phyloP scores from a whole-genome alignment of 1,139 yeast species.

The Kurtzmaniella quercitrusa region DNA sequence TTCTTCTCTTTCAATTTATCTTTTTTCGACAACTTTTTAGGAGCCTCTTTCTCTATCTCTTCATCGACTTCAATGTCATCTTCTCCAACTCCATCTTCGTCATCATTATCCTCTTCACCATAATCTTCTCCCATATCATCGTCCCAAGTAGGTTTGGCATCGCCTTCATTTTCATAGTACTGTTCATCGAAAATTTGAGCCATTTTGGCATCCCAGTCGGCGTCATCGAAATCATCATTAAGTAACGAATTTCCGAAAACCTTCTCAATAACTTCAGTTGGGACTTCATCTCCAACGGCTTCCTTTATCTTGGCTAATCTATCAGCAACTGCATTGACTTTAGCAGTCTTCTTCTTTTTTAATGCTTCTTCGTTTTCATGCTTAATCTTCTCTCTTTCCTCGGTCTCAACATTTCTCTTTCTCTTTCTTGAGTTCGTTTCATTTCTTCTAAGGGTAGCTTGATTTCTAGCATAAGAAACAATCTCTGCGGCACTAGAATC shows the following conservation, averaged over 20 bases:
- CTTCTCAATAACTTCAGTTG: conserved; percentile 56
- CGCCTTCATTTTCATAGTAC: conserved; percentile 55
- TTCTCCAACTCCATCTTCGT: conserved; percentile 39
- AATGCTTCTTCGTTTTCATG: conserved; percentile 57
- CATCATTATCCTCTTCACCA: conserved; percentile 22
- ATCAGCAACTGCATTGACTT: conserved; percentile 74
- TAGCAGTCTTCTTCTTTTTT: conserved; percentile 68
- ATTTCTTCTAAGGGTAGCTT: conserved; percentile 85
- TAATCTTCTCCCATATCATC: conserved; percentile 18
- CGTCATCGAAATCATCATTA: conserved; percentile 85
- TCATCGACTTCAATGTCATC: conserved; percentile 13
- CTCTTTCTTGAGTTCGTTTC: conserved; percentile 73
- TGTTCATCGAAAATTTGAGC: conserved; percentile 82
- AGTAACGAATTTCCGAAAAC: conserved; percentile 72
- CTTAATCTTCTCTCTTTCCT: conserved; percentile 48
- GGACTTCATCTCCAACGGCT: conserved; percentile 76
- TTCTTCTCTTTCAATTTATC: conserved; percentile 53
- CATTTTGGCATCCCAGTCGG: conserved; percentile 90
- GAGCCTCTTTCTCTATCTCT: conserved; percentile 22
- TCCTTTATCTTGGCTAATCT: conserved; percentile 72
- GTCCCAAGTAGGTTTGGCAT: conserved; percentile 39
- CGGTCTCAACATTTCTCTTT: conserved; percentile 70
- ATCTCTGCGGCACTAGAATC: conserved; percentile 90
- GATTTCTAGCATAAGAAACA: conserved; percentile 94
- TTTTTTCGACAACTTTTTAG: conserved; percentile 42